phyloP scores from a whole-genome alignment of 495 filamentous ascomycete species.

The Neurospora terricola region DNA sequence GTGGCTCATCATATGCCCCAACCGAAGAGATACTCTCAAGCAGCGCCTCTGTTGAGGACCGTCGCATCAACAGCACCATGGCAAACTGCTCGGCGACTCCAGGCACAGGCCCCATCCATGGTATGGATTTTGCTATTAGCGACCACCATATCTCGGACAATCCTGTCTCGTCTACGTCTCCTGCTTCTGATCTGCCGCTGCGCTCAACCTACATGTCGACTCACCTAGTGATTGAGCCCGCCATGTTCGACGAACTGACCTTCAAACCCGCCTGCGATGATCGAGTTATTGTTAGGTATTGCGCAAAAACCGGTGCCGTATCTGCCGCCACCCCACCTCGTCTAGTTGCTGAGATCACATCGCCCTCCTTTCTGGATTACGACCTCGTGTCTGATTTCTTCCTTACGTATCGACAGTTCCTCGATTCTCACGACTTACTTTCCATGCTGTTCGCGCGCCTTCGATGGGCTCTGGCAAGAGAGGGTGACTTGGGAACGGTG shows the following conservation, averaged over 20 bases:
- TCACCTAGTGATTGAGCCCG: slow-evolving; percentile 40
- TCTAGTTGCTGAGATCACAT: slow-evolving; percentile 95
- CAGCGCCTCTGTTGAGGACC: slow-evolving; percentile 30
- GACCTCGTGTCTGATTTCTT: slow-evolving; percentile 98
- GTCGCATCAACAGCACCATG: background rate
- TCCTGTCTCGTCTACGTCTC: slow-evolving; percentile 3
- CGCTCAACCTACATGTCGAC: slow-evolving; percentile 35
- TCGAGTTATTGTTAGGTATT: slow-evolving; percentile 76
- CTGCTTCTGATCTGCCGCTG: slow-evolving; percentile 14
- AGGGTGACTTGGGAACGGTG: slow-evolving; percentile 72
- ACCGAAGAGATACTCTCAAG: slow-evolving; percentile 40
- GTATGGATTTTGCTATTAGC: background rate
- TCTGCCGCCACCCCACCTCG: slow-evolving; percentile 84
- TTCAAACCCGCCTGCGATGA: slow-evolving; percentile 62
- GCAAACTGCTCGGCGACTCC: background rate
- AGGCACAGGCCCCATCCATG: background rate
- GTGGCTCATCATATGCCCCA: slow-evolving; percentile 57
- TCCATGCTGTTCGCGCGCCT: slow-evolving; percentile 76
- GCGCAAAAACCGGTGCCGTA: slow-evolving; percentile 55
- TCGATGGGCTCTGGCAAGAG: slow-evolving; percentile 76
- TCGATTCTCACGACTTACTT: slow-evolving; percentile 65
- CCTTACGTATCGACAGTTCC: slow-evolving; percentile 81
- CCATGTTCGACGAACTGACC: slow-evolving; percentile 73
- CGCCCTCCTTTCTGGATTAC: slow-evolving; percentile 91
- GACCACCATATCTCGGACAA: background rate